Percentiles rank a stretch among this genome's conserved stretches.
Conservation (phyloP, 495 filamentous ascomycete species). For the Daldinia vernicosa region DNA sequence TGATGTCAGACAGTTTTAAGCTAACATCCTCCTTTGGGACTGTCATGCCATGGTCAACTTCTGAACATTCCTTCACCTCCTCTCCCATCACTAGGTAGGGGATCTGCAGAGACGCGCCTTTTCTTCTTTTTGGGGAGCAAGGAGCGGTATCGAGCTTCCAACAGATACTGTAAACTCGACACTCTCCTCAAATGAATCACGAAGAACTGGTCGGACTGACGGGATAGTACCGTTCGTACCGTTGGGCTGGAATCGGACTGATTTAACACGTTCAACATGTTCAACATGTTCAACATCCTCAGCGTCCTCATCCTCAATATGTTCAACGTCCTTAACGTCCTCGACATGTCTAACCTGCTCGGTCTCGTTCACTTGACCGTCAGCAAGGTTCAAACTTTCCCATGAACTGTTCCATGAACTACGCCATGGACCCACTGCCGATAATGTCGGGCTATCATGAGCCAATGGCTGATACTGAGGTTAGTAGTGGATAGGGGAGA, state of each 20-base stretch:
- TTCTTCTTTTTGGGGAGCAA: slow-evolving; percentile 32
- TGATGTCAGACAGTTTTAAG: slow-evolving; percentile 60
- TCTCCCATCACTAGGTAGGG: slow-evolving; percentile 18
- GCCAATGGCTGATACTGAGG: slow-evolving; percentile 11
- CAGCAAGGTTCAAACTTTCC: not conserved
- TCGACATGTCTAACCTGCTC: not conserved
- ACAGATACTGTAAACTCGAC: not conserved
- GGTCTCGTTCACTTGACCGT: not conserved
- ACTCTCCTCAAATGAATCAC: not conserved
- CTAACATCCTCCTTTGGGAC: slow-evolving; percentile 67
- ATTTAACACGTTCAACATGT: not conserved
- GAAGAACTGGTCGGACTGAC: not conserved
- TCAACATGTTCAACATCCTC: not conserved
- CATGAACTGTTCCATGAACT: not conserved
- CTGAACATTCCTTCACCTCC: slow-evolving; percentile 41
- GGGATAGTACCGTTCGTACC: not conserved
- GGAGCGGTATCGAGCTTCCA: slow-evolving; percentile 35
- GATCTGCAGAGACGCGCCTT: slow-evolving; percentile 16
- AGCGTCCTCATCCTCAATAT: too few species aligned
- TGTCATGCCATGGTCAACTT: slow-evolving; percentile 62
- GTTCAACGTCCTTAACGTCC: not conserved
- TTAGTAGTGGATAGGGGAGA: slow-evolving; percentile 12
- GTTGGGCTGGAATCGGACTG: not conserved
- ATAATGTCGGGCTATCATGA: slow-evolving; percentile 5
- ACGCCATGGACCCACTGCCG: not conserved